Evolutionary conservation across 208 protist species (phyloP).

Genomic region (Sergeia podlipaevii): DNA sequence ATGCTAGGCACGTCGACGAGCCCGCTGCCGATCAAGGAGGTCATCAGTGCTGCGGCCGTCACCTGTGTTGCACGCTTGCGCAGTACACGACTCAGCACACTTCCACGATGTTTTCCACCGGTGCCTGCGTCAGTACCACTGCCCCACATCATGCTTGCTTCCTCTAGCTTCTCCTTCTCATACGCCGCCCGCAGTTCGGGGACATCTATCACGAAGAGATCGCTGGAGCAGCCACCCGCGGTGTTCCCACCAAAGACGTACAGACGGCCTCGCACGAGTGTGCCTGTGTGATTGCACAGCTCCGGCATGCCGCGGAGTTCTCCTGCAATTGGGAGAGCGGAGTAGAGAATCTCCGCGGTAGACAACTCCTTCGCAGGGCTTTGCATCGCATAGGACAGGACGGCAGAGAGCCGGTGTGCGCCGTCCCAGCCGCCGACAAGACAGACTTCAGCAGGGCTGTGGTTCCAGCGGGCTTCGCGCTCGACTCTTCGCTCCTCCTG

Average conservation of each 20-base stretch:
- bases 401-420: slow-evolving; percentile 21
- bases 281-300: slow-evolving; percentile 43
- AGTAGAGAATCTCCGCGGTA: background rate
- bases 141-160: no score
- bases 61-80: no score
- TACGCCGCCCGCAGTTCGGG: slow-evolving; percentile 2
- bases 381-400: slow-evolving; percentile 10
- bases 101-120: no score
- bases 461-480: slow-evolving; percentile 1
- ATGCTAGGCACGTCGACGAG: no score
- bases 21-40: no score
- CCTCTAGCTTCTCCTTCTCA: no score
- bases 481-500: no score
- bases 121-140: no score
- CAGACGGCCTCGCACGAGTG: slow-evolving; percentile 17
- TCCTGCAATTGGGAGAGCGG: background rate
- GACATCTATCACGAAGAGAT: slow-evolving; percentile 27
- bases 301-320: background rate
- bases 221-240: slow-evolving; percentile 18
- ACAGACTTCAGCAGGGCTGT: slow-evolving; percentile 18
- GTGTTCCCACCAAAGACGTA: slow-evolving; percentile 69
- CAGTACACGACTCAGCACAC: no score
- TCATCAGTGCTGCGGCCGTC: no score
- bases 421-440: slow-evolving; percentile 62
- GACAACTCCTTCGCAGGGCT: background rate